These are phyloP conservation scores for Pyrenophora teres DNA, from an alignment of 2,329 filamentous ascomycete species.

Conservation along the genomic window DNA sequence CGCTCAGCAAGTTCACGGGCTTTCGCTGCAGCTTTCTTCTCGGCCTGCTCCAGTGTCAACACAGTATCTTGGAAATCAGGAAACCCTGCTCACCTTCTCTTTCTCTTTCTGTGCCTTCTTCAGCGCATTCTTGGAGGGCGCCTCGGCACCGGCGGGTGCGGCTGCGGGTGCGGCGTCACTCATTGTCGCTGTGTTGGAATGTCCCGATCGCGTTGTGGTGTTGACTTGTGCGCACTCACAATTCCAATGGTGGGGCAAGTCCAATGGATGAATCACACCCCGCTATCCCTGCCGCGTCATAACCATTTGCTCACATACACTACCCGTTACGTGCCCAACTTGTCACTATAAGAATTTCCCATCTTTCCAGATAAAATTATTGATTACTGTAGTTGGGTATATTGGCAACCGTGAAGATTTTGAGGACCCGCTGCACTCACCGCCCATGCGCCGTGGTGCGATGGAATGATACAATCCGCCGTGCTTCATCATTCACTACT, in stretches of 20 bases:
- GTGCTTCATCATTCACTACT: neutral
- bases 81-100: slow-evolving; percentile 41
- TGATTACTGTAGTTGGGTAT: slow-evolving; percentile 13
- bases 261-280: slow-evolving; percentile 22
- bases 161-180: slow-evolving; percentile 32
- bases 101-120: slow-evolving; percentile 51
- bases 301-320: slow-evolving; percentile 1
- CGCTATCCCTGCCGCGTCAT: slow-evolving; percentile 24
- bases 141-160: slow-evolving; percentile 23
- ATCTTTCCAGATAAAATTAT: slow-evolving; percentile 2
- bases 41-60: slow-evolving; percentile 37
- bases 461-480: neutral
- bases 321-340: neutral
- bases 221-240: slow-evolving; percentile 9
- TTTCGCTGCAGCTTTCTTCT: slow-evolving; percentile 49
- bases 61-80: neutral
- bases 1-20: slow-evolving; percentile 58
- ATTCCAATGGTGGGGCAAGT: slow-evolving; percentile 19
- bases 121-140: slow-evolving; percentile 49
- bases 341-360: neutral
- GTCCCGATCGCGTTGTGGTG: slow-evolving; percentile 3
- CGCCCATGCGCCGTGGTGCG: neutral
- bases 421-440: slow-evolving; percentile 3
- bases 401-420: slow-evolving; percentile 4
- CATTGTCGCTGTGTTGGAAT: slow-evolving; percentile 27